Base-by-base conservation (phyloP, 2,329 filamentous ascomycete genomes). In the Tolypocladium ophioglossoides region DNA sequence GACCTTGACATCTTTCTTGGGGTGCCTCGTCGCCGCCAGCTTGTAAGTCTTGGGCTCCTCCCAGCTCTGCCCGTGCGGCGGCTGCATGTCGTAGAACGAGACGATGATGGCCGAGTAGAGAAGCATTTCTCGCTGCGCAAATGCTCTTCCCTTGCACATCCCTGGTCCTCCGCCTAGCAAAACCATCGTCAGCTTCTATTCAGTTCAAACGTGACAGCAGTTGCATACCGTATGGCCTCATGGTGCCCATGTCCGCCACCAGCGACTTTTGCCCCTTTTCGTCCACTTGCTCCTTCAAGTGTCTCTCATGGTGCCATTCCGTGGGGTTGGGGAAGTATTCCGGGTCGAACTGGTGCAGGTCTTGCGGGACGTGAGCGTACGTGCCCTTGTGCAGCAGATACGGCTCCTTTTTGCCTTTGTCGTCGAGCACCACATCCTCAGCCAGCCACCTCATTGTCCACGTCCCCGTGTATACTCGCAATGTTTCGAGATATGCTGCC, bases 401-500 rank as follows among this genome's bases (percentile, higher is more conserved):
- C 5, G 60, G 55, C 4, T 58, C 62, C 9, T 56, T 39, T 5
- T 59, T 51, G 30, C 57, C 58, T 27, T 57, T 63, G 20, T 60
- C 61, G 37, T 66, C 63, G 32, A 73, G 56, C 3, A 63, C 56
- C 1, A 66, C 59, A 34, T 73, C 70, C 52, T 70, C 58, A n/a
- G 62, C 60, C 39, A 71, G 52, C 41, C 57, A 60, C 22, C 63
- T 67, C 47, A 68, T 59, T 1, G 62, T 59, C 66, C 68, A 70
- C 3, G 63, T 59, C 16, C 65, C 64, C 18, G 70, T 67, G 32
- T 75, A 73, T 0, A 74, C 51, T 12, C 73, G 62, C 49, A 74
- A 48, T 0, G 71, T 73, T 56, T 76, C 73, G 6, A 72, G 57
- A 44, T 73, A 72, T 2, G 68, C 63, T 1, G 70, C 70, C 50